Conservation (phyloP, 495 filamentous ascomycete genomes). For the Lepraria neglecta region DNA sequence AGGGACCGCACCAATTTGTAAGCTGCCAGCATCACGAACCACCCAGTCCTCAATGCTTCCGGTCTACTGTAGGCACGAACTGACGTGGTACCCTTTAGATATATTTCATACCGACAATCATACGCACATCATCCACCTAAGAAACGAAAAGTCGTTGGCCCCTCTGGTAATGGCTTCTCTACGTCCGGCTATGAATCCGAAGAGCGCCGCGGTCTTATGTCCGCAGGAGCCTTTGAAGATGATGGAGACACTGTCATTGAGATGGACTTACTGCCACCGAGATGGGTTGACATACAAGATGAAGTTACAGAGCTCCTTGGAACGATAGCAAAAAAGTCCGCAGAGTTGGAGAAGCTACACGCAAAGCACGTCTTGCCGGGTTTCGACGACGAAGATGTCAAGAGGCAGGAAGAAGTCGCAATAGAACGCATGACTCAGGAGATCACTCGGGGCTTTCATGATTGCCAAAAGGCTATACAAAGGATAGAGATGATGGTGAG, state of each 20-base stretch:
- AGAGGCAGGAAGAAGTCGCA: conserved; percentile 72
- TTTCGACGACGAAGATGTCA: conserved; percentile 89
- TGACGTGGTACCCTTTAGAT: conserved; percentile 48
- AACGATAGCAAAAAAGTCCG: conserved; percentile 73
- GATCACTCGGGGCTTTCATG: conserved; percentile 82
- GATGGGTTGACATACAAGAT: conserved; percentile 93
- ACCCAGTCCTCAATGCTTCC: neutral
- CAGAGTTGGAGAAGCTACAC: conserved; percentile 82
- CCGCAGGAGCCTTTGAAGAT: conserved; percentile 66
- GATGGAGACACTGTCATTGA: conserved; percentile 95
- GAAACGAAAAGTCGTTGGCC: conserved; percentile 62
- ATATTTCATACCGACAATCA: conserved; percentile 97
- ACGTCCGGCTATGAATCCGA: conserved; percentile 54
- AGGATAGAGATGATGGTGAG: conserved; percentile 77
- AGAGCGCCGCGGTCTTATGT: conserved; percentile 84
- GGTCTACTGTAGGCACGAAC: conserved; percentile 8
- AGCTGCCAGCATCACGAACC: neutral
- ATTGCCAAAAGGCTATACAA: conserved; percentile 81
- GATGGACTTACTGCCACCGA: conserved; percentile 92
- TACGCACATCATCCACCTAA: conserved; percentile 92
- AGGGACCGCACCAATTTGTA: conserved; percentile 98
- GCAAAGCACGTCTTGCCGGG: conserved; percentile 95
- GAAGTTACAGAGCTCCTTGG: conserved; percentile 80
- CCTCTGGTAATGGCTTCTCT: conserved; percentile 66
- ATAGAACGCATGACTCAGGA: conserved; percentile 88